These are phyloP conservation scores for Capsicum rhomboideum DNA, from an alignment of 257 asterid species.

Conservation along the genomic window DNA sequence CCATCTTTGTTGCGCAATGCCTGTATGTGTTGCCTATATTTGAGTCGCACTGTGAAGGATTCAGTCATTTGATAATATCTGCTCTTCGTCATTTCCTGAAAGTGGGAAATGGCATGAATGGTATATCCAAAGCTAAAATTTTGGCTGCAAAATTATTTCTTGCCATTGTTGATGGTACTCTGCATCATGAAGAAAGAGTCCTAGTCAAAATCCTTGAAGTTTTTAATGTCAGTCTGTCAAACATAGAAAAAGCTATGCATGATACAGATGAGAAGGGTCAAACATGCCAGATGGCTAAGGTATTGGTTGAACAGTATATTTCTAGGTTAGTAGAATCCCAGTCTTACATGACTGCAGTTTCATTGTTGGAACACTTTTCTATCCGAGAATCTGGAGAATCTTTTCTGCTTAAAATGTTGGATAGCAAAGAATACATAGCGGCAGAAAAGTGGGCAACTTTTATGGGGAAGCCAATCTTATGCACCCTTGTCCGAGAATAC, in stretches of 20 bases:
- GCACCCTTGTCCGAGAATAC: slow-evolving; percentile 59
- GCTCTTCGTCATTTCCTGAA: slow-evolving; percentile 55
- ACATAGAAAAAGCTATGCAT: slow-evolving; percentile 43
- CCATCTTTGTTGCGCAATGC: slow-evolving; percentile 65
- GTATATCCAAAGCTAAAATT: slow-evolving; percentile 37
- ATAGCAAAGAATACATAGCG: slow-evolving; percentile 46
- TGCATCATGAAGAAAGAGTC: slow-evolving; percentile 50
- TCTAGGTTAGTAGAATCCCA: slow-evolving; percentile 38
- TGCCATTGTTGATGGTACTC: slow-evolving; percentile 28
- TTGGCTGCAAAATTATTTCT: slow-evolving; percentile 58
- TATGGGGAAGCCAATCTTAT: slow-evolving; percentile 66
- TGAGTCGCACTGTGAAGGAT: slow-evolving; percentile 51
- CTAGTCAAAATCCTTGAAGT: slow-evolving; percentile 54
- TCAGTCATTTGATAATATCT: slow-evolving; percentile 75
- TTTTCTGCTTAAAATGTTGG: slow-evolving; percentile 61
- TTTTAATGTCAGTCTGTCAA: slow-evolving; percentile 42
- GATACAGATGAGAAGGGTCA: slow-evolving; percentile 20
- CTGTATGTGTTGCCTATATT: slow-evolving; percentile 55
- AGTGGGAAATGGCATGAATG: slow-evolving; percentile 33
- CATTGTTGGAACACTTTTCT: slow-evolving; percentile 65
- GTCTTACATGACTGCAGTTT: slow-evolving; percentile 57
- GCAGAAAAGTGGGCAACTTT: slow-evolving; percentile 95
- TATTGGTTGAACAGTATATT: slow-evolving; percentile 52
- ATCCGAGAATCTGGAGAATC: slow-evolving; percentile 51
- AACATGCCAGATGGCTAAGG: slow-evolving; percentile 31